Evolutionary conservation across 78 protist species (phyloP).

Genomic region (Dictyostelium citrinum): DNA sequence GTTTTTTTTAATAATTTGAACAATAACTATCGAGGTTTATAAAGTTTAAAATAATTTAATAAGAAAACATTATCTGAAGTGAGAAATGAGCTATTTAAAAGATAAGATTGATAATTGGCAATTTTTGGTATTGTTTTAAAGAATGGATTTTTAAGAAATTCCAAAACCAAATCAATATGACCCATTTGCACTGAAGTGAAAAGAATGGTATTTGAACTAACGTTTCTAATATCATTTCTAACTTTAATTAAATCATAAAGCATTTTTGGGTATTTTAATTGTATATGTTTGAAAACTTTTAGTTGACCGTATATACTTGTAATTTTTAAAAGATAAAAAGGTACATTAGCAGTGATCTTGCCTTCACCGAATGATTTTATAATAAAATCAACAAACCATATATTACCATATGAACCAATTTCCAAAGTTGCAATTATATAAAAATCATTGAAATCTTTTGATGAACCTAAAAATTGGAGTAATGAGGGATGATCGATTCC

Average conservation of each 20-base stretch:
- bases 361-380: background rate
- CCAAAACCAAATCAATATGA: background rate
- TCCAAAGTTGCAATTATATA: background rate
- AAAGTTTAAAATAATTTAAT: background rate
- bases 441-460: background rate
- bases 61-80: background rate
- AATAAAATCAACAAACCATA: background rate
- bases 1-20: no score
- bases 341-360: background rate
- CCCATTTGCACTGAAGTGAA: background rate
- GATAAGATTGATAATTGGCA: background rate
- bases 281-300: background rate
- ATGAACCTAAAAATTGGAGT: background rate
- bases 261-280: background rate
- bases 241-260: background rate
- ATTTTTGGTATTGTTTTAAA: background rate
- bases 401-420: background rate
- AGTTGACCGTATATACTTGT: background rate
- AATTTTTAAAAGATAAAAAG: background rate
- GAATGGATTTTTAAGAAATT: background rate
- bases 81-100: background rate
- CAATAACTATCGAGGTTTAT: background rate
- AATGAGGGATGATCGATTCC: background rate
- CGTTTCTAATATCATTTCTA: background rate
- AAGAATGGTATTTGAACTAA: background rate